These are phyloP conservation scores for Penicillium desertorum DNA, from an alignment of 495 filamentous ascomycete species.

Conservation along the genomic window DNA sequence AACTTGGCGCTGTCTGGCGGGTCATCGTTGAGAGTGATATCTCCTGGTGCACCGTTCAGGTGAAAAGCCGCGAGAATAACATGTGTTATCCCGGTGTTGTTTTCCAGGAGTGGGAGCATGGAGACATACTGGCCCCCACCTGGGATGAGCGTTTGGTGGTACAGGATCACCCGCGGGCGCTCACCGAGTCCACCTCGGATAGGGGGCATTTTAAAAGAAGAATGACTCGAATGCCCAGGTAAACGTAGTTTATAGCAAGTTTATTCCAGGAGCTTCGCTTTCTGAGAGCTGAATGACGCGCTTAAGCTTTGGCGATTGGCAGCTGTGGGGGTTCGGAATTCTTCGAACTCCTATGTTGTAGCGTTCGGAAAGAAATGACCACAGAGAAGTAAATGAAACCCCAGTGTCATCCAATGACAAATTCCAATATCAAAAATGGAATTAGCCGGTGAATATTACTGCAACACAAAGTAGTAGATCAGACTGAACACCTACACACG, in stretches of 20 bases:
- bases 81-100: constrained; percentile 65
- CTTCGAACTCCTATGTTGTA: constrained; percentile 2
- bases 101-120: constrained; percentile 64
- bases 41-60: constrained; percentile 59
- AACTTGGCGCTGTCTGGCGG: constrained; percentile 57
- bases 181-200: constrained; percentile 26
- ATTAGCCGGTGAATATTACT: constrained; percentile 9
- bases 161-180: constrained; percentile 58
- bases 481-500: neutral
- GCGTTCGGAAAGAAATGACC: neutral
- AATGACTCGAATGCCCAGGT: neutral
- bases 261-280: neutral
- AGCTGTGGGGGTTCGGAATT: constrained; percentile 1
- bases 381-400: neutral
- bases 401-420: no score
- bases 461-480: constrained; percentile 3
- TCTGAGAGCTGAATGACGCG: neutral
- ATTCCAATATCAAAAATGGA: neutral
- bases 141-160: constrained; percentile 68
- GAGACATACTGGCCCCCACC: constrained; percentile 60
- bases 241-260: neutral
- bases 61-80: constrained; percentile 79
- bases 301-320: neutral
- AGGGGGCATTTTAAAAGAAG: constrained; percentile 34
- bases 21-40: constrained; percentile 76